Conservation (phyloP, 192 early-diverging fungal genomes). For the Coemansia sp. region DNA sequence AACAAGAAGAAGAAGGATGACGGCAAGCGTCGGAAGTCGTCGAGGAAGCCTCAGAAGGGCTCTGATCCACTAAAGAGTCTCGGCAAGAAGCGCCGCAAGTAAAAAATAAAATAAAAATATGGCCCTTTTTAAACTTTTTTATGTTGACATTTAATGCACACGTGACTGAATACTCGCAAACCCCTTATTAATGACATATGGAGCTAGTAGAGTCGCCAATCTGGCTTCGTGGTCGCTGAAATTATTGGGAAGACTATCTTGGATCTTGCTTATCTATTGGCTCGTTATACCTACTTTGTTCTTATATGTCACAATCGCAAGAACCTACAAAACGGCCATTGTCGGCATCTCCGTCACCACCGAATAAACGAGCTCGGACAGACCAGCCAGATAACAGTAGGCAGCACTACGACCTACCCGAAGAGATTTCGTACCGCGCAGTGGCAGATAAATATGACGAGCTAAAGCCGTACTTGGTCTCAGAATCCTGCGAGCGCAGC, state of each 20-base stretch:
- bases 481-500: neutral
- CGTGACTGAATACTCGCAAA: neutral
- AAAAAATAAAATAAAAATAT: neutral
- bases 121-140: neutral
- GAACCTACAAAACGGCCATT: neutral
- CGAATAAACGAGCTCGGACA: slow-evolving; percentile 5
- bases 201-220: neutral
- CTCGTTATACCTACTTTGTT: neutral
- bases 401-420: slow-evolving; percentile 23
- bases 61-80: slow-evolving; percentile 47
- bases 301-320: neutral
- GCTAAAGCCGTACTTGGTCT: slow-evolving; percentile 18
- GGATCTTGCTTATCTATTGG: neutral
- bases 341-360: neutral
- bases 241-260: neutral
- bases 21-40: slow-evolving; percentile 33
- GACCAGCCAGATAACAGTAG: neutral
- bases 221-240: neutral
- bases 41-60: slow-evolving; percentile 21
- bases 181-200: neutral
- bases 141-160: slow-evolving; percentile 2
- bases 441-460: slow-evolving; percentile 21
- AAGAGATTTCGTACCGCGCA: slow-evolving; percentile 13
- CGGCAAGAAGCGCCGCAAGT: slow-evolving; percentile 45
- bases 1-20: slow-evolving; percentile 37